Evolutionary conservation across 2,329 filamentous ascomycete genomes (phyloP).

Genomic region (Stenocarpella maydis): DNA sequence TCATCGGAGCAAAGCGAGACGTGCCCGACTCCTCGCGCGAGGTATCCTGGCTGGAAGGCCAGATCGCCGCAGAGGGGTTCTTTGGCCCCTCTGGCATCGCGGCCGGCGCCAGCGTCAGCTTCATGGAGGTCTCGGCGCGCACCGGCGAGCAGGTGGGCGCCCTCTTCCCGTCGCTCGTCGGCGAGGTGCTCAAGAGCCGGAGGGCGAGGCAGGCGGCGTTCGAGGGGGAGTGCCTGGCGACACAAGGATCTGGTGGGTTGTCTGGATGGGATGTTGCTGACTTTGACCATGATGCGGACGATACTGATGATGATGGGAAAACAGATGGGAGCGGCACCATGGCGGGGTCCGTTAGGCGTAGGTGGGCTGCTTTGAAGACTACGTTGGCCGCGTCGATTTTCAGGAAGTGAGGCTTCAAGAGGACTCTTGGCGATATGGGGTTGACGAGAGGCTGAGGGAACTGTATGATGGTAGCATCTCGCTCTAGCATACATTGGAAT

Average conservation of each 20-base stretch:
- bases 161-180: slow-evolving; percentile 46
- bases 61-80: slow-evolving; percentile 31
- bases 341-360: slow-evolving; percentile 22
- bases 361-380: slow-evolving; percentile 30
- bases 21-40: slow-evolving; percentile 40
- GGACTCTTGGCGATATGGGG: too few species aligned
- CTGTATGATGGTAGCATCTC: not conserved
- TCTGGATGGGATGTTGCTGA: slow-evolving; percentile 25
- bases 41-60: slow-evolving; percentile 46
- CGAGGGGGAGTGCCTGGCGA: not conserved
- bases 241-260: slow-evolving; percentile 22
- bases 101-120: slow-evolving; percentile 38
- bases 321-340: slow-evolving; percentile 21
- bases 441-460: not conserved
- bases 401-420: slow-evolving; percentile 1
- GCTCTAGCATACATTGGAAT: not conserved
- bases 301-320: slow-evolving; percentile 16
- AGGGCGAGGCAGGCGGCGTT: slow-evolving; percentile 15
- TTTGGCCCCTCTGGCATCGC: slow-evolving; percentile 38
- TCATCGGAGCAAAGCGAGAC: slow-evolving; percentile 50
- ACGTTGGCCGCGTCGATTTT: slow-evolving; percentile 24
- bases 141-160: slow-evolving; percentile 47
- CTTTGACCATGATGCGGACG: slow-evolving; percentile 17
- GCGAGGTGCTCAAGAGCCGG: slow-evolving; percentile 45
- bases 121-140: slow-evolving; percentile 47